Conservation (phyloP, 2,329 filamentous ascomycete species). For the Westerdykella aurantiaca region DNA sequence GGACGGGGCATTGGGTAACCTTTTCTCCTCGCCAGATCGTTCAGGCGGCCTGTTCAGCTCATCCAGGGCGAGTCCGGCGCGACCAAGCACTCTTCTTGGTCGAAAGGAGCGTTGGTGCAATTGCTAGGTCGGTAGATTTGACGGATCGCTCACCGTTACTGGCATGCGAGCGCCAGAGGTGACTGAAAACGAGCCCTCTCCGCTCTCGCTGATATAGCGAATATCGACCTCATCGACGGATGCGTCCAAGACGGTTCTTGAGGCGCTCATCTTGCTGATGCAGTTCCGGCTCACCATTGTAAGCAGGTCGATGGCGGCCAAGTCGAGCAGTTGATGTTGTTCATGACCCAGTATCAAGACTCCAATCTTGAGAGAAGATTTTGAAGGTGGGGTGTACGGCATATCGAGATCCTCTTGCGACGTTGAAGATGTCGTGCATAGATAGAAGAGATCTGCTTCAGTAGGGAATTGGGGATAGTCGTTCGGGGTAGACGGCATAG, state of each 20-base stretch:
- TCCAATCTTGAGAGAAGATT: conserved; percentile 30
- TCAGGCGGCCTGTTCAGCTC: conserved; percentile 24
- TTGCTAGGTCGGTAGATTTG: background rate
- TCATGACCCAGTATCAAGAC: conserved; percentile 26
- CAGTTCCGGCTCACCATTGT: conserved; percentile 27
- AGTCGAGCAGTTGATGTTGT: conserved; percentile 29
- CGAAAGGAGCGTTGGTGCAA: conserved; percentile 23
- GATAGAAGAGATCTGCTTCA: conserved; percentile 34
- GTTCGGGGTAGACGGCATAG: conserved; percentile 31
- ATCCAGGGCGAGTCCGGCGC: conserved; percentile 30
- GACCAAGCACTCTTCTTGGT: conserved; percentile 29
- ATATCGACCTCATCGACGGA: conserved; percentile 35
- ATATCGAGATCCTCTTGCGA: conserved; percentile 31
- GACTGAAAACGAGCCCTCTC: conserved; percentile 32
- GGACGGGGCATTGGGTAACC: conserved; percentile 27
- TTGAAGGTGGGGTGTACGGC: conserved; percentile 29
- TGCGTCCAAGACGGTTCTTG: conserved; percentile 21
- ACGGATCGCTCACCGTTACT: conserved; percentile 33
- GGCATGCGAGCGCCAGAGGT: conserved; percentile 33
- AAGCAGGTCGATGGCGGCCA: conserved; percentile 31
- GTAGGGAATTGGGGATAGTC: conserved; percentile 31
- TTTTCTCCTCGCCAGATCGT: conserved; percentile 35
- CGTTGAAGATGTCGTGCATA: conserved; percentile 31
- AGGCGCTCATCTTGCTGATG: conserved; percentile 21
- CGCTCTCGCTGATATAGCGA: conserved; percentile 34